Evolutionary conservation across 2,329 filamentous ascomycete genomes (phyloP), one percentile per base, ranked within the genome.

Genomic region (Epichloe hybrida): DNA sequence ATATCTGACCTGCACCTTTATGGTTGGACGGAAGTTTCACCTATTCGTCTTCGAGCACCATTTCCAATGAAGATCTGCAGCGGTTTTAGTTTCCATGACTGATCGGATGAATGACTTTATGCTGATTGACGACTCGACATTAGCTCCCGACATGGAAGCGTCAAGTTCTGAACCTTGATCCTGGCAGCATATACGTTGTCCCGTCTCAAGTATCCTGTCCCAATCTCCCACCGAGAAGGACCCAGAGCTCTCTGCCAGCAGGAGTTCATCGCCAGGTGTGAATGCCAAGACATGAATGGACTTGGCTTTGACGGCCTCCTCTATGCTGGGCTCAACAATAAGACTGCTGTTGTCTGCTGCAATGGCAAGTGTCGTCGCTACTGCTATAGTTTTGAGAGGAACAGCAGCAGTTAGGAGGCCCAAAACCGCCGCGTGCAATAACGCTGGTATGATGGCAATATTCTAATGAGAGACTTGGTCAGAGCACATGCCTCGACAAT

Each of bases 281-380:
- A 93, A 95, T 5, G 82, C 84, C 52, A 96, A 74, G n/a, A 86
- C 87, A 63, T 96, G 91, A 21, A 87, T 69, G 5, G 88, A 94
- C 50, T 71, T 74, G 11, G 85, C 83, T 44, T 70, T 68, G 56
- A 80, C 73, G 44, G 83, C 73, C 53, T 86, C 75, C 21, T 77
- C 71, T 5, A 80, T 72, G 4, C 77, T 79, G 6, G 88, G 88
- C 50, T 83, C 76, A 31, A 72, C 66, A 34, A 80, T 64, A 35
- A 81, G 67, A 46, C 66, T 64, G 34, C 61, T 62, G 34, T 65
- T 62, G 51, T 70, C 61, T 44, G 66, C 59, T 20, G 72, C 64
- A 35, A 88, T 72, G 21, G 82, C 81, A 54, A 88, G 67, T 20
- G 85, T 68, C 1, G 78, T 76, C 3, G 86, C 77, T 17, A 81